Conservation (phyloP, 345 rosid species). For the Conringia planisiliqua region DNA sequence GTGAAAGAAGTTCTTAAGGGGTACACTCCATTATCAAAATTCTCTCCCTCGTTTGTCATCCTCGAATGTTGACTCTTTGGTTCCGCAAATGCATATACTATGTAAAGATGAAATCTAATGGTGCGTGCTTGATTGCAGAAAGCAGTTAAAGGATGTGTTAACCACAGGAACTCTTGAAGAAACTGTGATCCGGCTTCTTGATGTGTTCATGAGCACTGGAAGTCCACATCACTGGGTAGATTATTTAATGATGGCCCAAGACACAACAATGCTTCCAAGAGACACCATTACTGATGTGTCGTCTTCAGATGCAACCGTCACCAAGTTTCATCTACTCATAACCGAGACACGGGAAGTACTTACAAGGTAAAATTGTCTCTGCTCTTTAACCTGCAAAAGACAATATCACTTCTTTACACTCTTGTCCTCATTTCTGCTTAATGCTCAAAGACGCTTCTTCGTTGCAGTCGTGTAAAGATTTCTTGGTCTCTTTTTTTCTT, state of each 20-base stretch:
- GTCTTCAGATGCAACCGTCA: conserved; percentile 29
- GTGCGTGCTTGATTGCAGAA: conserved; percentile 44
- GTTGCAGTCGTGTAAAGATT: not conserved
- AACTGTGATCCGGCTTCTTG: conserved; percentile 61
- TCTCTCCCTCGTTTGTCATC: conserved; percentile 1
- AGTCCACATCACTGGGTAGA: conserved; percentile 78
- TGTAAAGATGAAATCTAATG: not conserved
- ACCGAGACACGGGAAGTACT: conserved; percentile 72
- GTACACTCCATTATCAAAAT: conserved; percentile 35
- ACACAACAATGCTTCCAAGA: conserved; percentile 28
- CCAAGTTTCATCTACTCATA: conserved; percentile 76
- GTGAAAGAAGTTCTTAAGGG: conserved; percentile 69
- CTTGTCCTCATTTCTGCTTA: not conserved
- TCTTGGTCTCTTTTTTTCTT: not conserved
- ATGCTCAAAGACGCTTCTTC: not conserved
- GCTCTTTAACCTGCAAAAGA: not conserved
- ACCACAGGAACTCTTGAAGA: conserved; percentile 46
- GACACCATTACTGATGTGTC: conserved; percentile 27
- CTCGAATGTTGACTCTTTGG: not conserved
- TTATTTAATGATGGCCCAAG: conserved; percentile 76
- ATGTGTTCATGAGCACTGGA: conserved; percentile 71
- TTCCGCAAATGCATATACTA: conserved; percentile 3
- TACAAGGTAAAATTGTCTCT: conserved; percentile 46
- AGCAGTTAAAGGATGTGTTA: conserved; percentile 68
- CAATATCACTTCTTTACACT: not conserved